Evolutionary conservation across 139 green algal species (phyloP), one percentile per base, ranked within the genome.

Genomic region (Chlorella sp.): DNA sequence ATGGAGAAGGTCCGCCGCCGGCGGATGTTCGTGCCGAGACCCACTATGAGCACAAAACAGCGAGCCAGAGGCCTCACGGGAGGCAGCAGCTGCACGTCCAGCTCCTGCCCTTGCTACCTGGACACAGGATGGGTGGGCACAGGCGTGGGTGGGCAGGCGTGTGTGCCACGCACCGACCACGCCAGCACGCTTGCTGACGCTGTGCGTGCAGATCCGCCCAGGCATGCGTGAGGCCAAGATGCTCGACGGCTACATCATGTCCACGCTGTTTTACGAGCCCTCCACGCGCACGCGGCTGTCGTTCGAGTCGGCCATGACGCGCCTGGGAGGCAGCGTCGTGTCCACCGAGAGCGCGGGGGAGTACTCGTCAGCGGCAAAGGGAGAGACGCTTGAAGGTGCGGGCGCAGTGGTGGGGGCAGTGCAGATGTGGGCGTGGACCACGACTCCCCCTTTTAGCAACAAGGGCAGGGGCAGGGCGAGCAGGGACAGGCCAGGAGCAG

Each of bases 261-360:
- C 93, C 29, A 99, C 96, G 1, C 88, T 99, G 5, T 99, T 99
- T 77, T 99, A 99, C 79, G 96, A 99, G 86, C 96, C 96, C 17
- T 99, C 96, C 31, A 99, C 96, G 5, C 90, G 96, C 49, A 99
- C 96, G 10, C 82, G 96, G 5, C 86, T 99, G 1, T 97, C 90
- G 0, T 99, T 99, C 80, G 96, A 99, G 75, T 90, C 87, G 0
- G 96, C 96, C 3, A 98, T 99, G 92, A 80, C 77, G 3, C 79
- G 86, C 1, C 89, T 99, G 10, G 96, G 96, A 3, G 96, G 96
- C 68, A 88, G 84, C 0, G 89, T 98, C 51, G 75, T 97, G n/a
- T 95, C 93, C 49, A 99, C 96, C 3, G 96, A 99, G 79, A 93
- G 83, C 20, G 96, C 96, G 1, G 88, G 93, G 1, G 90, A 98